Evolutionary conservation across 345 rosid genomes (phyloP), one percentile per base, ranked within the genome.

Genomic region (Salix brachista): DNA sequence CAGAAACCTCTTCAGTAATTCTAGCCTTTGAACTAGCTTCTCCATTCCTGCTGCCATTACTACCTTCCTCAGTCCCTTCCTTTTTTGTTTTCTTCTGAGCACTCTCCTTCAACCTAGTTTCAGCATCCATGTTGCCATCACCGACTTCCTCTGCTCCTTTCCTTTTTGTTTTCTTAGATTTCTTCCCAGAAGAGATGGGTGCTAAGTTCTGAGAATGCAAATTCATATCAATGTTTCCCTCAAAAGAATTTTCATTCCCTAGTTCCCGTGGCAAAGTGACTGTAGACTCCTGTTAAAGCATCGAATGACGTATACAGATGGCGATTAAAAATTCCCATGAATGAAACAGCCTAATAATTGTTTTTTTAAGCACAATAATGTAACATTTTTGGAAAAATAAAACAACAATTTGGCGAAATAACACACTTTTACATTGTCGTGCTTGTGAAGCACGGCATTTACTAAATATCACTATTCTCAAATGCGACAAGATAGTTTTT

Each of bases 181-280:
- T 84, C 61, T 70, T 83, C 70, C 77, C 70, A 11, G 71, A 61
- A 70, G 82, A 54, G 21, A 65, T 65, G 7, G 73, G 70, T 32
- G 65, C 42, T 71, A 64, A 41, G 42, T 79, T 72, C 25, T 37
- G 77, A 72, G 70, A 19, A 66, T 77, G 64, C 61, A 77, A 56
- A 17, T 70, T 77, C 61, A 74, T 71, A 74, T 88, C 82, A 70
- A 65, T 54, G n/a, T 77, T 81, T 77, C 80, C 82, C 71, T 83
- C 83, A 42, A 81, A 56, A 62, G 91, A 78, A 81, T 94, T 88
- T 72, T 91, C 96, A 82, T 87, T 90, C 21, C 90, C 92, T 37
- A 44, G 74, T 73, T 84, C 87, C 68, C 70, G 67, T 4, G 80
- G 87, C 30, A 83, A 83, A 80, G 76, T 78, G 54, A 75, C 74